Evolutionary conservation across 2,329 filamentous ascomycete genomes (phyloP).

Genomic region (Cytospora piceicola): DNA sequence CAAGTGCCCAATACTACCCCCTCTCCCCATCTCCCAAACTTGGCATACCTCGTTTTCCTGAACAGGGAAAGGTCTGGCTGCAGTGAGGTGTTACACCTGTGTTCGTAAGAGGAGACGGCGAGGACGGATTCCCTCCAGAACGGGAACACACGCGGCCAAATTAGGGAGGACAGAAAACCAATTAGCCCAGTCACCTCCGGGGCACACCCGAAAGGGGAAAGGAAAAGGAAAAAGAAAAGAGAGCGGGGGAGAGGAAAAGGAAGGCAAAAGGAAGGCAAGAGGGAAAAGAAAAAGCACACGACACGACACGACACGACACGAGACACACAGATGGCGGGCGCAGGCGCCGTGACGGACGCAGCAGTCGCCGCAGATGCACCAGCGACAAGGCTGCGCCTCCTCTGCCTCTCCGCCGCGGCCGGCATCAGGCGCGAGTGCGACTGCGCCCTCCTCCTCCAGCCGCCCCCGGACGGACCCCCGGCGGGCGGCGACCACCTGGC

Average conservation of each 20-base stretch:
- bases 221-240: not conserved
- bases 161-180: not conserved
- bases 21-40: too few relatives aligned
- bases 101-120: not conserved
- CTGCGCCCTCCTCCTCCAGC: conserved; percentile 6
- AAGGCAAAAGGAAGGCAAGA: too few relatives aligned
- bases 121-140: not conserved
- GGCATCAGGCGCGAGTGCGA: conserved; percentile 25
- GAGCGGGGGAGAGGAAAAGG: too few relatives aligned
- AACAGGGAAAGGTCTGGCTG: not conserved
- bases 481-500: conserved; percentile 11
- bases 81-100: not conserved
- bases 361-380: not conserved
- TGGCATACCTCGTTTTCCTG: not conserved
- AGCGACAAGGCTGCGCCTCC: conserved; percentile 14
- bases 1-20: conserved; percentile 4
- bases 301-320: too few relatives aligned
- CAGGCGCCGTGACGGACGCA: not conserved
- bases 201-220: not conserved
- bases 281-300: too few relatives aligned
- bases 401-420: conserved; percentile 24
- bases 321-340: too few relatives aligned
- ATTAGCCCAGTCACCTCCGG: not conserved
- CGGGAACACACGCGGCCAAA: not conserved
- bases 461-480: too few relatives aligned